phyloP scores from a whole-genome alignment of 306 rosid genomes.

The Clitoria ternatea region DNA sequence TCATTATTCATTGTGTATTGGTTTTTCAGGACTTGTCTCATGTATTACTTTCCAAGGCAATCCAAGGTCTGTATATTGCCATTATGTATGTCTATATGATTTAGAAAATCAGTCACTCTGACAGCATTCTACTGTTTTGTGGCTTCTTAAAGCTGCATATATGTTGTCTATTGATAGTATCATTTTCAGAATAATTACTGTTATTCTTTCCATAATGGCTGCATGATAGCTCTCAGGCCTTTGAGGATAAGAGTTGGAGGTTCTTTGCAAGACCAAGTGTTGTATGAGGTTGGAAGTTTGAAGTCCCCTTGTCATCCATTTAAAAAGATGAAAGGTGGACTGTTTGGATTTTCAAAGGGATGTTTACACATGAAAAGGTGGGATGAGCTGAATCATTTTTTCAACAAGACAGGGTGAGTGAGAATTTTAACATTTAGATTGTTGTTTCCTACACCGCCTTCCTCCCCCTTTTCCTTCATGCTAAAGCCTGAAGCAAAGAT shows the following conservation, averaged over 20 bases:
- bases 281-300: constrained; percentile 67
- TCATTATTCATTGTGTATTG: constrained; percentile 29
- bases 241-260: constrained; percentile 96
- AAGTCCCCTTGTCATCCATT: constrained; percentile 72
- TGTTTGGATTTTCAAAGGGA: constrained; percentile 92
- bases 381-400: constrained; percentile 88
- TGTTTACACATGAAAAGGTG: constrained; percentile 85
- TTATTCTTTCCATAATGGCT: constrained; percentile 31
- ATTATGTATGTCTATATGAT: neutral
- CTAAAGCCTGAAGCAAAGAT: neutral
- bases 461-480: neutral
- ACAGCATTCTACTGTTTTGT: neutral
- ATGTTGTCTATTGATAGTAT: neutral
- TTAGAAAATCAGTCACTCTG: neutral
- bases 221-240: constrained; percentile 70
- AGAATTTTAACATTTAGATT: constrained; percentile 30
- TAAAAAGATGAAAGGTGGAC: constrained; percentile 54
- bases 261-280: constrained; percentile 85
- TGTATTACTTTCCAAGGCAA: constrained; percentile 73
- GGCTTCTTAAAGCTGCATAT: neutral
- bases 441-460: constrained; percentile 6
- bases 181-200: constrained; percentile 18
- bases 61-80: constrained; percentile 57
- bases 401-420: constrained; percentile 82
- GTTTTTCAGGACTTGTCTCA: constrained; percentile 78